Conservation (phyloP, 768 basidiomycete genomes). For the Trametopsis cervina region DNA sequence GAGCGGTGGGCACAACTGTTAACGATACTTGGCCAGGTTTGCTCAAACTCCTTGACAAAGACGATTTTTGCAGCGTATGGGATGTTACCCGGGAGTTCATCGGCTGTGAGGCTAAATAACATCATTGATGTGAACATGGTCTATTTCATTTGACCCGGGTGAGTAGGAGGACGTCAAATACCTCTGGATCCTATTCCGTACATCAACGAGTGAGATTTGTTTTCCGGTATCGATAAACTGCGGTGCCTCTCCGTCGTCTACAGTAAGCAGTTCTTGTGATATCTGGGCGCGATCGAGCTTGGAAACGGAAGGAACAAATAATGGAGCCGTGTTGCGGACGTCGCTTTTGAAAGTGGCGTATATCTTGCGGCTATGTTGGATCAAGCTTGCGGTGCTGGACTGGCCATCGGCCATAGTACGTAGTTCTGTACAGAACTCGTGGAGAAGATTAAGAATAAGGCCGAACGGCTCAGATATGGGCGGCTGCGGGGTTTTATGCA, state of each 20-base stretch:
- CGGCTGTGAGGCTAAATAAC: conserved; percentile 46
- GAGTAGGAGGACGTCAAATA: conserved; percentile 22
- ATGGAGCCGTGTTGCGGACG: conserved; percentile 45
- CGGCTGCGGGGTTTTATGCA: neutral
- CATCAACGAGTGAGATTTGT: conserved; percentile 33
- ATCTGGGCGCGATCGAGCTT: neutral
- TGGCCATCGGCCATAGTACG: no score
- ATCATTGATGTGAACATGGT: neutral
- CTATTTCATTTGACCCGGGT: neutral
- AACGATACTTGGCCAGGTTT: conserved; percentile 29
- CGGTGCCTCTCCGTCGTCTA: no score
- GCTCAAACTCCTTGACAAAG: conserved; percentile 37
- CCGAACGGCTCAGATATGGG: no score
- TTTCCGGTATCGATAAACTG: neutral
- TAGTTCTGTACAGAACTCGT: no score
- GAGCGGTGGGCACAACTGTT: no score
- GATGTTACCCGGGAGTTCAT: conserved; percentile 58
- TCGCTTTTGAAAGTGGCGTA: conserved; percentile 37
- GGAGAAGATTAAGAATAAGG: no score
- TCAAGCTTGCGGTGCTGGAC: no score
- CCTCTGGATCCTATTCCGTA: conserved; percentile 36
- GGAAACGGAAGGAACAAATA: conserved; percentile 43
- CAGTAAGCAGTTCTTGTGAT: neutral
- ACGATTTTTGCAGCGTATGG: conserved; percentile 49
- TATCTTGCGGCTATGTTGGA: conserved; percentile 45